These are phyloP conservation scores for Amauroascus verrucosus DNA, from an alignment of 2,329 filamentous ascomycete species.

Conservation along the genomic window DNA sequence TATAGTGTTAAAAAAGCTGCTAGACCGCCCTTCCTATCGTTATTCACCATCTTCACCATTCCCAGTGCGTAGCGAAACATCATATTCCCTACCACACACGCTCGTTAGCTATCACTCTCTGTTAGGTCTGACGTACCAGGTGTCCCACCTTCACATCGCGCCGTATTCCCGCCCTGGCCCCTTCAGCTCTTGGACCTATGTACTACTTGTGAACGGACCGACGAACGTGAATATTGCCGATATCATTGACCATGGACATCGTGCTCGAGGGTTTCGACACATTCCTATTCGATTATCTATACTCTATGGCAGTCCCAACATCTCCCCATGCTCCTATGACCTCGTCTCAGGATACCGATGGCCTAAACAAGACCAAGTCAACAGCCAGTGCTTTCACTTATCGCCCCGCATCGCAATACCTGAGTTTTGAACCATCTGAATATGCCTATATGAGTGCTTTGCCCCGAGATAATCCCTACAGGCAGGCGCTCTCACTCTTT, in stretches of 20 bases:
- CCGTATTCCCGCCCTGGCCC: neutral
- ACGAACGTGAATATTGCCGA: neutral
- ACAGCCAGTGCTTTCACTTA: constrained; percentile 49
- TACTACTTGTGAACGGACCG: neutral
- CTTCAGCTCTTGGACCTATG: constrained; percentile 3
- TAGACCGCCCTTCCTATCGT: too few relatives aligned
- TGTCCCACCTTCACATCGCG: too few relatives aligned
- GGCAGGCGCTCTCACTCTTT: constrained; percentile 67
- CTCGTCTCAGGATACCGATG: constrained; percentile 43
- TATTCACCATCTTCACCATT: too few relatives aligned
- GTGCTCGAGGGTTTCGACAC: constrained; percentile 78
- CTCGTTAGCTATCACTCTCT: too few relatives aligned
- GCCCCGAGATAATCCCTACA: constrained; percentile 64
- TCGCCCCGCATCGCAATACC: constrained; percentile 59
- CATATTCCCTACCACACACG: too few relatives aligned
- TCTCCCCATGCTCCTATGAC: constrained; percentile 34
- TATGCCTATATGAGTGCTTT: constrained; percentile 71
- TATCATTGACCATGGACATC: constrained; percentile 61
- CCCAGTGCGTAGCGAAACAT: too few relatives aligned
- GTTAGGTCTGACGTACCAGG: too few relatives aligned
- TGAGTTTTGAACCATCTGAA: constrained; percentile 59
- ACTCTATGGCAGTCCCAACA: constrained; percentile 61
- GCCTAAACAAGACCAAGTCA: constrained; percentile 45
- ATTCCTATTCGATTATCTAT: constrained; percentile 68
- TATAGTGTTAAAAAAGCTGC: too few relatives aligned